Evolutionary conservation across 2,329 filamentous ascomycete genomes (phyloP), one percentile per base, ranked within the genome.

Genomic region (Ascomycota sp.): DNA sequence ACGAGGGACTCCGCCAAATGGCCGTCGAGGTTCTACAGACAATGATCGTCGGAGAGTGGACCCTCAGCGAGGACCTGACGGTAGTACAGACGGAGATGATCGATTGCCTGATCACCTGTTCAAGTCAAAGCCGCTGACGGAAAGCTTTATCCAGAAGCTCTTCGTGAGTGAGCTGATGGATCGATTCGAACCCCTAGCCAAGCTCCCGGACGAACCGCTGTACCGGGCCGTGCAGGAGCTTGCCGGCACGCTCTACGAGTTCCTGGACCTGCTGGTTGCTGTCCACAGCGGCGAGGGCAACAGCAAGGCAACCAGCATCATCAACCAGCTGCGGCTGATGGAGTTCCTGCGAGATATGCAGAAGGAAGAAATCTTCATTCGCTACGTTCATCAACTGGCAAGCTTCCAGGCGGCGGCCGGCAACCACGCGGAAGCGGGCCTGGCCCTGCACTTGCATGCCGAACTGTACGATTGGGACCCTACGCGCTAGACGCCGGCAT

Each of bases 11-110:
- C 33, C 70, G 89, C 35, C 72, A 71, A 37, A 89, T 92, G 51
- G 89, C 86, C 1, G 83, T 94, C 20, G 80, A 93, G 48, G 79
- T 98, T 13, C 55, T 98, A 36, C 83, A 93, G 49, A 92, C 83
- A 3, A 98, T 98, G 89, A 92, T 98, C 43, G 75, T 95, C 40
- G 92, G 85, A 53, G 89, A 98, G 52, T 98, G 89, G 89, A 85
- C 83, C 11, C 55, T 98, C 38, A 94, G 83, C 46, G 80, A 93
- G 47, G 86, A 95, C 47, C 57, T 98, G 28, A 77, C 77, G 3
- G 73, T 89, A 28, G 79, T 98, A 30, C 85, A 95, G 51, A 89
- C 83, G 2, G 89, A 94, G 51, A 85, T 95, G 60, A 93, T 98
- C 41, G 86, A 94, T 43, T 91, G 80, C 39, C 57, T 98, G 89